A percentile compares a stretch with the other conserved stretches of the same genome.
Conservation (phyloP, 2,329 filamentous ascomycete species). For the Xylariomycetidae sp. region DNA sequence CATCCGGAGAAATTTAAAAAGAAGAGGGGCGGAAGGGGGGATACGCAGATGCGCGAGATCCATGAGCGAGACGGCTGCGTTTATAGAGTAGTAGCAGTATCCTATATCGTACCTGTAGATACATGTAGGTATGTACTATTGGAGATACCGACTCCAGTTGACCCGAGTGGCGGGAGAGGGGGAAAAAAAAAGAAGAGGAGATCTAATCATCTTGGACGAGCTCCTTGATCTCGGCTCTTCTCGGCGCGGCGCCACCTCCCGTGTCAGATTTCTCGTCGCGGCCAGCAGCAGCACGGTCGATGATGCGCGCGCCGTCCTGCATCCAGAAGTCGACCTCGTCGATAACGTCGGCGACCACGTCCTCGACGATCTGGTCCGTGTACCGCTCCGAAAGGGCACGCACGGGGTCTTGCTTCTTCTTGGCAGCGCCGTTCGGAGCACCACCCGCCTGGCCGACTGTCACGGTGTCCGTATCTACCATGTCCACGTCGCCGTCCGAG, state of each 20-base stretch:
- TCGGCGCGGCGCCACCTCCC: conserved; percentile 37
- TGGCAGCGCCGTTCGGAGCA: conserved; percentile 5
- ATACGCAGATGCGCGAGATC: too few relatives aligned
- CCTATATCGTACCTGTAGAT: too few relatives aligned
- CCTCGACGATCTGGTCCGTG: conserved; percentile 90
- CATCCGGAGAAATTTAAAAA: too few relatives aligned
- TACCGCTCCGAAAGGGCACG: conserved; percentile 73
- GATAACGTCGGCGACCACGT: conserved; percentile 86
- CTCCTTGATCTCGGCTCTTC: conserved; percentile 59
- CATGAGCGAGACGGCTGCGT: too few relatives aligned
- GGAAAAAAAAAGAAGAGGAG: not conserved
- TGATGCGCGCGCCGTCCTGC: conserved; percentile 56
- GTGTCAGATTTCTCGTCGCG: conserved; percentile 40
- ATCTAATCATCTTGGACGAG: conserved; percentile 58
- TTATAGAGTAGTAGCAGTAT: too few relatives aligned
- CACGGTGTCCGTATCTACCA: conserved; percentile 34
- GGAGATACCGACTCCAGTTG: too few relatives aligned
- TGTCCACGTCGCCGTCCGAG: conserved; percentile 41
- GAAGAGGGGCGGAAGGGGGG: too few relatives aligned
- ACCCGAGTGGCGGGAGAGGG: too few relatives aligned
- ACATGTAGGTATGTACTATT: too few relatives aligned
- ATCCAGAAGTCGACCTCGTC: conserved; percentile 92
- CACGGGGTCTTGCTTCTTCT: conserved; percentile 29
- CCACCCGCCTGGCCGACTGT: conserved; percentile 8
- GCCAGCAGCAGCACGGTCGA: conserved; percentile 37